Base-by-base conservation (phyloP, 1,139 yeast species). In the Debaryomyces subglobosus region DNA sequence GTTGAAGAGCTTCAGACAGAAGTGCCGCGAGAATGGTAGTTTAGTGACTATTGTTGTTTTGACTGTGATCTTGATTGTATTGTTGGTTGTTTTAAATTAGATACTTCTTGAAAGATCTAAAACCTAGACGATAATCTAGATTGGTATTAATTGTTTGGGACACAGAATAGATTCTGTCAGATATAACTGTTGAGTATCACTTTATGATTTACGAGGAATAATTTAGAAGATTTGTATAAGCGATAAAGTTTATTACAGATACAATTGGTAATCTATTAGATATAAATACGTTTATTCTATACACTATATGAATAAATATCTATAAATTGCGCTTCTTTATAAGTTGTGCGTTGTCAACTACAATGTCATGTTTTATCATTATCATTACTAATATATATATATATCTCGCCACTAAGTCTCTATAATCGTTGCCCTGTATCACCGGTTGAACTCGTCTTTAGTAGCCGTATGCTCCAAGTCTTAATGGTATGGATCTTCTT, bases 1-100 rank as follows among this genome's bases (percentile, higher is more conserved):
- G 41, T 71, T 89, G 47, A 73, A 67, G 33, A 71, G 67, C 39
- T 86, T 89, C 58, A 74, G 85, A 45, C 69, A 75, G 13, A 78
- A 73, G 56, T 80, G 85, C 16, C 77, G 78, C 49, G 89, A 86
- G 60, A 84, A 87, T 59, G 92, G 94, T 1, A 85, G 89, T 45
- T 72, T 89, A 71, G 73, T 84, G 38, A 85, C 92, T 0, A 89
- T 89, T 30, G 67, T 82, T n/a, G 77, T 82, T 6, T 69, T 89
- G 50, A 73, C 86, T 5, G 68, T 85, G 21, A 81, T 85, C 38
- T 69, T 86, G 54, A 74, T 86, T 20, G 65, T 85, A 48, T 68
- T 86, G 46, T 68, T 86, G 49, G 80, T 83, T 18, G 81, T 86
- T 12, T 69, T 85, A 53, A 85, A 82, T 60, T 85, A 27, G 13